A percentile compares a stretch with the other conserved stretches of the same genome.
phyloP scores from a whole-genome alignment of 345 rosid genomes.

The Leavenworthia alabamica region DNA sequence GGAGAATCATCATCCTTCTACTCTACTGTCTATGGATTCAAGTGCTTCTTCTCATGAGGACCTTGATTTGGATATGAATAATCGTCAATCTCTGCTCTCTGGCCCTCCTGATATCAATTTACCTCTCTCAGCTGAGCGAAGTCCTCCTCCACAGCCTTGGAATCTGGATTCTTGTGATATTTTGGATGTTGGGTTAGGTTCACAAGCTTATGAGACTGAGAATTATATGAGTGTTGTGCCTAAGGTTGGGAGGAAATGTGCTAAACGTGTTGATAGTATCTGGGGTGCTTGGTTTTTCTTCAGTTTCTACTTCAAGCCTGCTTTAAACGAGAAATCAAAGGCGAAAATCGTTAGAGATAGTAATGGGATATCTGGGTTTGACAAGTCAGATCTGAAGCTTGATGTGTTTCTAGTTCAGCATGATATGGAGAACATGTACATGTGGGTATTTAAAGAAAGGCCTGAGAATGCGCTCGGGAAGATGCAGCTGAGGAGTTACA shows the following conservation, averaged over 20 bases:
- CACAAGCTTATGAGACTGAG: constrained; percentile 75
- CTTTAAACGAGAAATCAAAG: constrained; percentile 78
- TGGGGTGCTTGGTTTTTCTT: constrained; percentile 99
- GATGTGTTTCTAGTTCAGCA: constrained; percentile 93
- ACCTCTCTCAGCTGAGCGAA: constrained; percentile 77
- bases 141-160: constrained; percentile 65
- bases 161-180: constrained; percentile 64
- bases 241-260: constrained; percentile 63
- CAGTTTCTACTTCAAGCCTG: constrained; percentile 89
- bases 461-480: constrained; percentile 96
- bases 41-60: constrained; percentile 88
- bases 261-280: constrained; percentile 73
- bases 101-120: constrained; percentile 92
- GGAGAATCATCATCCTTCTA: constrained; percentile 95
- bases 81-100: constrained; percentile 59
- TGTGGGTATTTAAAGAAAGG: constrained; percentile 98
- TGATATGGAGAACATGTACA: constrained; percentile 99
- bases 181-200: constrained; percentile 69
- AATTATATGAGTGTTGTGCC: constrained; percentile 46
- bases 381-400: constrained; percentile 77
- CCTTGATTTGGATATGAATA: constrained; percentile 80
- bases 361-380: constrained; percentile 74
- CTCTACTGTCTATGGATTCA: constrained; percentile 92
- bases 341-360: constrained; percentile 58
- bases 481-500: constrained; percentile 97